phyloP scores from a whole-genome alignment of 2,329 filamentous ascomycete genomes.

The Exophiala sideris region DNA sequence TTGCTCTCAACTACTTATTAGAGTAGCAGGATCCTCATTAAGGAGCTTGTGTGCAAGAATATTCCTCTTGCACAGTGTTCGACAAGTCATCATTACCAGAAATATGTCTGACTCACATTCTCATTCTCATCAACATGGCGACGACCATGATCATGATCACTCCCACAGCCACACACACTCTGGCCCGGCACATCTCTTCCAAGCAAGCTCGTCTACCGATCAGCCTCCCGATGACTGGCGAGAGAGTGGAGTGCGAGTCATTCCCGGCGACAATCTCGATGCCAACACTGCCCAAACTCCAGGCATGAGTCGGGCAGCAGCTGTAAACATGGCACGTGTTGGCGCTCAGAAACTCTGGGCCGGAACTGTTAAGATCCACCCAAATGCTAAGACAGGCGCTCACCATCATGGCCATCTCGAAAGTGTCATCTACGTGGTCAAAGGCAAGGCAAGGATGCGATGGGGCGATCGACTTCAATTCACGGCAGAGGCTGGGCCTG shows the following conservation, averaged over 20 bases:
- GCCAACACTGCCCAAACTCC: conserved; percentile 43
- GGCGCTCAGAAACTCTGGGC: conserved; percentile 47
- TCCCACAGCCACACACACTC: conserved; percentile 9
- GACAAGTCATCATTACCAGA: background rate
- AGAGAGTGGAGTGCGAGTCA: conserved; percentile 41
- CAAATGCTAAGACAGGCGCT: conserved; percentile 44
- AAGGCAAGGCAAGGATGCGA: conserved; percentile 45
- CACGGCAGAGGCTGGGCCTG: conserved; percentile 45
- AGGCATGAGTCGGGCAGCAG: conserved; percentile 45
- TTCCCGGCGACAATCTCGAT: conserved; percentile 41
- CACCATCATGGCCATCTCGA: conserved; percentile 47
- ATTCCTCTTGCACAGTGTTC: background rate
- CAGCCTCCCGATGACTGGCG: conserved; percentile 35
- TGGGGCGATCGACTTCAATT: conserved; percentile 47
- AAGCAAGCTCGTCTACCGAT: conserved; percentile 19
- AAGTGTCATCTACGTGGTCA: conserved; percentile 46
- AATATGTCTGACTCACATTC: conserved; percentile 4
- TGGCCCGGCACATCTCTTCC: conserved; percentile 19
- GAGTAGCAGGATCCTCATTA: too few species aligned
- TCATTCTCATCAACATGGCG: conserved; percentile 14
- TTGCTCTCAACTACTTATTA: too few species aligned
- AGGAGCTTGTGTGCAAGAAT: background rate
- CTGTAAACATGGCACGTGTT: conserved; percentile 43
- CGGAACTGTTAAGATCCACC: conserved; percentile 44
- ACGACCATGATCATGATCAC: conserved; percentile 10